Base-by-base conservation (phyloP, 2,329 filamentous ascomycete genomes). In the Diaporthe aspalathi region DNA sequence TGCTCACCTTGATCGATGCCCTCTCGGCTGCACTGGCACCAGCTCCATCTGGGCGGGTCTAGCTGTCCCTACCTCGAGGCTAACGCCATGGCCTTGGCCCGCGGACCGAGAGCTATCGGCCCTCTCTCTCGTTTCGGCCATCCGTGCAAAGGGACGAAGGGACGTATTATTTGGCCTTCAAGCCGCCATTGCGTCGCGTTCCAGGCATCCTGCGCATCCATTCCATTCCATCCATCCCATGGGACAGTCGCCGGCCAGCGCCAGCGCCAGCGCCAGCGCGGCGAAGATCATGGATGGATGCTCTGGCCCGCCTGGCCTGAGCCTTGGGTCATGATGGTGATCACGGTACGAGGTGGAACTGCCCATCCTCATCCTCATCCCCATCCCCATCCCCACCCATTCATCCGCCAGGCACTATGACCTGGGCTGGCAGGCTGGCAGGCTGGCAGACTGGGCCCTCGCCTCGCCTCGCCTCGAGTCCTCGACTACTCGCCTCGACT, bases 141-240 rank as follows among this genome's bases (percentile, higher is more conserved):
- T 65, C 60, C 24, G 45, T 65, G 60, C 45, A 53, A 57, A 68
- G 65, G 65, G 50, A 20, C 50, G 54, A 57, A 68, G 65, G 65
- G 50, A 20, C 50, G 54, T 38, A 49, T 45, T 45, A 38, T 17
- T 65, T 68, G 24, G n/a, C 47, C n/a, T 27, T 27, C 66, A 54
- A 57, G 66, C 66, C 66, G 57, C 66, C 27, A 65, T 50, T 50
- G 60, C 45, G 29, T 50, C 38, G 66, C 66, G 66, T 68, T 68
- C 66, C 66, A 68, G 20, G 66, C 40, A 68, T 56, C 52, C 66
- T 68, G 52, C 47, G 40, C 53, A 68, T 68, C 66, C 66, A 68
- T 68, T 68, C 66, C 66, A 68, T 68, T 52, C 60, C 60, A 65
- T 68, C 66, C 66, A 68, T 68, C 66, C 60, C 60, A 65, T 65